These are phyloP conservation scores for Fraxinus cuspidata DNA, from an alignment of 257 asterid genomes.

Conservation along the genomic window DNA sequence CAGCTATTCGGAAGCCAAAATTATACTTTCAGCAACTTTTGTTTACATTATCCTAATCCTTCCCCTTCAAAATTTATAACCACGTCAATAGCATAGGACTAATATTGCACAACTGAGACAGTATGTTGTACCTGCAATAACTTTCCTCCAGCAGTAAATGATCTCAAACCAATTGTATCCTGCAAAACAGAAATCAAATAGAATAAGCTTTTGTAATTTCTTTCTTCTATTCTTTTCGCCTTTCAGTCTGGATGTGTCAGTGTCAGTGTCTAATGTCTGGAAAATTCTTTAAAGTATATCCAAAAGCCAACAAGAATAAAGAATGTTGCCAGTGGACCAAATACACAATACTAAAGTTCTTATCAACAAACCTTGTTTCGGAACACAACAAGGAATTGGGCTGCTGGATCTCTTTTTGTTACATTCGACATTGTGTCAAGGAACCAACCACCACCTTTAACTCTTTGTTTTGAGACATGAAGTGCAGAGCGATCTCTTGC, in stretches of 20 bases:
- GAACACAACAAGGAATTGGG: constrained; percentile 89
- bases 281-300: neutral
- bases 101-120: neutral
- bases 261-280: constrained; percentile 5
- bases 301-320: constrained; percentile 1
- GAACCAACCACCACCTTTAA: constrained; percentile 98
- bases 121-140: constrained; percentile 71
- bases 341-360: constrained; percentile 3
- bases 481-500: constrained; percentile 74
- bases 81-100: constrained; percentile 11
- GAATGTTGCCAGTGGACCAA: neutral
- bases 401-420: constrained; percentile 95
- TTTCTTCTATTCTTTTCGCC: constrained; percentile 13
- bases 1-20: constrained; percentile 9
- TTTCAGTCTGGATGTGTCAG: neutral
- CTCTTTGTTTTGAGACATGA: constrained; percentile 91
- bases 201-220: constrained; percentile 22
- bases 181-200: constrained; percentile 36
- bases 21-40: neutral
- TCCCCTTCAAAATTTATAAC: neutral
- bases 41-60: neutral
- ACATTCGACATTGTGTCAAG: constrained; percentile 81
- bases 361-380: constrained; percentile 75
- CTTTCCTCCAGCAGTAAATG: constrained; percentile 99
- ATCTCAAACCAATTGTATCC: constrained; percentile 95